A percentile compares a stretch with the other conserved stretches of the same genome.
These are phyloP conservation scores for Kwoniella sp. DNA, from an alignment of 768 basidiomycete genomes.

Conservation along the genomic window DNA sequence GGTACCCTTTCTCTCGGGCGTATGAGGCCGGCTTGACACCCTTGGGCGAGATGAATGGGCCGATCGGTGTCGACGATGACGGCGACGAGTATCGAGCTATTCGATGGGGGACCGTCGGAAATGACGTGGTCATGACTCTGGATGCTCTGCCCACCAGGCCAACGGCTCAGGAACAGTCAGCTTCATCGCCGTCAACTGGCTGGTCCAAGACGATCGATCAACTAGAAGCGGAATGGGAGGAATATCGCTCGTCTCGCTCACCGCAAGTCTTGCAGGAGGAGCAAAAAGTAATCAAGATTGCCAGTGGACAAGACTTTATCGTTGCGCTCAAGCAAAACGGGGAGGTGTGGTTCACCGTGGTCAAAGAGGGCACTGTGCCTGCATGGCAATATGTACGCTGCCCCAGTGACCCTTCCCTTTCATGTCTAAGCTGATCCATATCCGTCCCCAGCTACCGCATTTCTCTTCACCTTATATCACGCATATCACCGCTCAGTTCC, in stretches of 20 bases:
- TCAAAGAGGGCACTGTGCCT: slow-evolving; percentile 14
- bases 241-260: slow-evolving; percentile 1
- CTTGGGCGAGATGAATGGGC: slow-evolving; percentile 16
- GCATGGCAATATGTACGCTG: slow-evolving; percentile 64
- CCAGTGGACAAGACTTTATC: slow-evolving; percentile 67
- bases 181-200: background rate
- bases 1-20: slow-evolving; percentile 34
- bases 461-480: slow-evolving; percentile 40
- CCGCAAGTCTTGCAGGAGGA: slow-evolving; percentile 8
- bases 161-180: background rate
- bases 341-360: slow-evolving; percentile 39
- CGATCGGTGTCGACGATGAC: slow-evolving; percentile 12
- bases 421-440: too few relatives aligned
- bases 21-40: slow-evolving; percentile 26
- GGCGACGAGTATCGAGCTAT: slow-evolving; percentile 21
- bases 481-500: slow-evolving; percentile 79
- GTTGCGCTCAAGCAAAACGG: slow-evolving; percentile 61
- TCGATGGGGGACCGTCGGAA: slow-evolving; percentile 33
- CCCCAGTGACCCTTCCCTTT: too few relatives aligned
- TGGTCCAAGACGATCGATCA: slow-evolving; percentile 3
- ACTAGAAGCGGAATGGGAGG: slow-evolving; percentile 20
- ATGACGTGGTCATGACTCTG: slow-evolving; percentile 19
- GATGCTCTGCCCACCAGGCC: slow-evolving; percentile 17
- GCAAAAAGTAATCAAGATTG: slow-evolving; percentile 67
- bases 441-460: slow-evolving; percentile 27